These are phyloP conservation scores for Gypsophila paniculata DNA, from an alignment of 179 eudicot genomes.

Conservation along the genomic window DNA sequence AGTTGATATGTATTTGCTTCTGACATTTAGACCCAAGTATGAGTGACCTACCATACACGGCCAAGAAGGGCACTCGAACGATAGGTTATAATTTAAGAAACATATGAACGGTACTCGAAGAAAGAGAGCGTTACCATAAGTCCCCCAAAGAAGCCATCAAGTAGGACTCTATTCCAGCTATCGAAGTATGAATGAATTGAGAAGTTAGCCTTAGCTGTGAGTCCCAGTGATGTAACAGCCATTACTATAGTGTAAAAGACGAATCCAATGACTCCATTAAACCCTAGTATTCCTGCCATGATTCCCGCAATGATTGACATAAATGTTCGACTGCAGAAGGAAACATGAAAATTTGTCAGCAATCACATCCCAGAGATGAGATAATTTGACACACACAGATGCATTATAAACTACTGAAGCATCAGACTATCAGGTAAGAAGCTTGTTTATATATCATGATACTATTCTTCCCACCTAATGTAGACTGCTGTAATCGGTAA, in stretches of 20 bases:
- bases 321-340: constrained; percentile 78
- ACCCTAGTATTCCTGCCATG: constrained; percentile 83
- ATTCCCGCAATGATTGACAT: constrained; percentile 89
- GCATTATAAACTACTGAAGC: not conserved
- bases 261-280: constrained; percentile 79
- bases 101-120: not conserved
- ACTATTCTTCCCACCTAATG: too few relatives aligned
- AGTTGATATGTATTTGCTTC: not conserved
- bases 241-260: constrained; percentile 74
- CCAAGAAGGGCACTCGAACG: not conserved
- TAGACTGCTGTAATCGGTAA: too few relatives aligned
- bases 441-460: not conserved
- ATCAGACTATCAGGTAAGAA: constrained; percentile 1
- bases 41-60: too few relatives aligned
- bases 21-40: too few relatives aligned
- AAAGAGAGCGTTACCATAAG: constrained; percentile 60
- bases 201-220: constrained; percentile 81
- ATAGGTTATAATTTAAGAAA: not conserved
- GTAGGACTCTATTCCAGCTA: constrained; percentile 72
- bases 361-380: not conserved
- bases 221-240: constrained; percentile 81
- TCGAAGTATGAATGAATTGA: constrained; percentile 81
- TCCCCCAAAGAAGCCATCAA: constrained; percentile 90
- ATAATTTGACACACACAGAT: constrained; percentile 4
- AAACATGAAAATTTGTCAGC: constrained; percentile 19